These are phyloP conservation scores for Candida chilensis DNA, from an alignment of 805 yeast species.

Conservation along the genomic window DNA sequence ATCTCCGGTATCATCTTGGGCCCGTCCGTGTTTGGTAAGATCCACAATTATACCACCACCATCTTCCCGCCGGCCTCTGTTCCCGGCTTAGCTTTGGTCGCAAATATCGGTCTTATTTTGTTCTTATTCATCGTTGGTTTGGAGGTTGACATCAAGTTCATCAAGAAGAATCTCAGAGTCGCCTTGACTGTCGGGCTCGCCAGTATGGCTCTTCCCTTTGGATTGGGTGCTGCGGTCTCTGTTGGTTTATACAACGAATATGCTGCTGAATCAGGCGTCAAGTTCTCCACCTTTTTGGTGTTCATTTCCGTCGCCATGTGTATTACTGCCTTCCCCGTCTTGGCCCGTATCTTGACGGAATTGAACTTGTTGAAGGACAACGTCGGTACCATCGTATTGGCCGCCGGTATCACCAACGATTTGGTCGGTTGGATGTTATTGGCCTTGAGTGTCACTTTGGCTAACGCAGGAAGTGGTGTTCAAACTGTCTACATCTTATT, in stretches of 20 bases:
- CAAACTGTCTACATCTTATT: slow-evolving; percentile 62
- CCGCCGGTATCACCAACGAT: slow-evolving; percentile 79
- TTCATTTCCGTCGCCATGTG: slow-evolving; percentile 80
- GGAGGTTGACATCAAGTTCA: slow-evolving; percentile 65
- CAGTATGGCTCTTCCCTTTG: slow-evolving; percentile 75
- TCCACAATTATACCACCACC: slow-evolving; percentile 54
- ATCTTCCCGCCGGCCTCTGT: slow-evolving; percentile 60
- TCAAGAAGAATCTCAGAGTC: slow-evolving; percentile 47
- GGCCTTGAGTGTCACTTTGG: slow-evolving; percentile 69
- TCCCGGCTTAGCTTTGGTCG: slow-evolving; percentile 55
- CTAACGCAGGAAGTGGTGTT: slow-evolving; percentile 62
- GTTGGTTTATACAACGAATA: slow-evolving; percentile 58
- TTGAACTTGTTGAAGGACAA: slow-evolving; percentile 60
- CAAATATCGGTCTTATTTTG: slow-evolving; percentile 68
- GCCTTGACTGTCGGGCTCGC: slow-evolving; percentile 64
- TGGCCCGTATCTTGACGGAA: slow-evolving; percentile 72
- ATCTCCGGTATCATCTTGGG: slow-evolving; percentile 69
- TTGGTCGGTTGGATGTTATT: slow-evolving; percentile 74
- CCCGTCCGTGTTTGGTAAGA: slow-evolving; percentile 65
- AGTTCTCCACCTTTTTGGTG: slow-evolving; percentile 69
- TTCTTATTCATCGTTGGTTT: slow-evolving; percentile 71
- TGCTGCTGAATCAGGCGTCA: slow-evolving; percentile 22
- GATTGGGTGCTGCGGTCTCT: slow-evolving; percentile 65
- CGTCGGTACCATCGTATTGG: slow-evolving; percentile 63
- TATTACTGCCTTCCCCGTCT: slow-evolving; percentile 80